These are phyloP conservation scores for Suillus subalutaceus DNA, from an alignment of 768 basidiomycete species.

Conservation along the genomic window DNA sequence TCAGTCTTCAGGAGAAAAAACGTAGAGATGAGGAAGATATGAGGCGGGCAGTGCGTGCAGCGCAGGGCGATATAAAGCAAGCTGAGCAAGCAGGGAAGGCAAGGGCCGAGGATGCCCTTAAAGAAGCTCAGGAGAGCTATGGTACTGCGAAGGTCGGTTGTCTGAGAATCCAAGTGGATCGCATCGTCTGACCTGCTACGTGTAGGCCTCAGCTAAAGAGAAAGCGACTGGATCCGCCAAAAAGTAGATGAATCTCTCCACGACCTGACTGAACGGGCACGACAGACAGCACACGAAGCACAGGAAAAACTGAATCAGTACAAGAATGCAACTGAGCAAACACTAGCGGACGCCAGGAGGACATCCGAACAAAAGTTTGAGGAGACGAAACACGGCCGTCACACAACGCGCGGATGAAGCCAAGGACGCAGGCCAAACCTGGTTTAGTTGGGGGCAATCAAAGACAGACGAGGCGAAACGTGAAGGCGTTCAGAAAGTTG, in stretches of 20 bases:
- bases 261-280: constrained; percentile 28
- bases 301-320: constrained; percentile 27
- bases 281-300: constrained; percentile 27
- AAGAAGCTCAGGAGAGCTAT: constrained; percentile 37
- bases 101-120: constrained; percentile 29
- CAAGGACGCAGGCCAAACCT: constrained; percentile 33
- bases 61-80: constrained; percentile 18
- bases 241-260: constrained; percentile 27
- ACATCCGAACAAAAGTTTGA: constrained; percentile 30
- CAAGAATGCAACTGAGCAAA: constrained; percentile 28
- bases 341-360: constrained; percentile 26
- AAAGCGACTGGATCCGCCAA: constrained; percentile 15
- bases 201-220: constrained; percentile 26
- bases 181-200: not conserved
- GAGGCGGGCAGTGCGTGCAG: constrained; percentile 30
- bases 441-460: constrained; percentile 43
- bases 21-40: constrained; percentile 35
- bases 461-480: constrained; percentile 35
- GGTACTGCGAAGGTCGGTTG: constrained; percentile 38
- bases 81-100: constrained; percentile 34
- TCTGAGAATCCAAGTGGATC: not conserved
- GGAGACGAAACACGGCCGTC: constrained; percentile 32
- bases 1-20: constrained; percentile 27
- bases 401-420: constrained; percentile 26
- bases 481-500: constrained; percentile 29